Evolutionary conservation across 768 basidiomycete genomes (phyloP).

Genomic region (Russula earlei): DNA sequence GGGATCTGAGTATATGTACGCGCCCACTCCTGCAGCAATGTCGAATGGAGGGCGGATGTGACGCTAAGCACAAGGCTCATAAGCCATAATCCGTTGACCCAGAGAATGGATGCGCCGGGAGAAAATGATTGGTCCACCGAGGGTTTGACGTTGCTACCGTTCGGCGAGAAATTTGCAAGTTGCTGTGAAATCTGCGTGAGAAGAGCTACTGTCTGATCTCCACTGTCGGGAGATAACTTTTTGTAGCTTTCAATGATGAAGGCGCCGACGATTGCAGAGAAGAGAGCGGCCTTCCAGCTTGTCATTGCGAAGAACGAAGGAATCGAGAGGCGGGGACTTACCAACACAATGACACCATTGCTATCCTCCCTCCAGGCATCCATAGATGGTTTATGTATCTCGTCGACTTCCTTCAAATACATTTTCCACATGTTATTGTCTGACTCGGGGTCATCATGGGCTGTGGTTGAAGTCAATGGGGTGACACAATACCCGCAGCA

Average conservation of each 20-base stretch:
- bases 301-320: neutral
- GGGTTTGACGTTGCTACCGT: neutral
- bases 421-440: neutral
- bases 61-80: slow-evolving; percentile 13
- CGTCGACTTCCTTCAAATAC: neutral
- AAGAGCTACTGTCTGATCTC: neutral
- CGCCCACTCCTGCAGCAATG: slow-evolving; percentile 13
- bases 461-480: neutral
- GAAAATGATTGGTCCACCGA: neutral
- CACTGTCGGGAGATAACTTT: neutral
- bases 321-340: neutral
- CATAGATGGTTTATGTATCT: neutral
- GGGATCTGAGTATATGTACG: slow-evolving; percentile 6
- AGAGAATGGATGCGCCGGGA: neutral
- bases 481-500: neutral
- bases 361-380: neutral
- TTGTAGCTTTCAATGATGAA: neutral
- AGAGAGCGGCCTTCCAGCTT: neutral
- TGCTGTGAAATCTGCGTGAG: neutral
- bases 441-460: neutral
- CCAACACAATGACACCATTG: neutral
- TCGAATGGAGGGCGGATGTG: slow-evolving; percentile 7
- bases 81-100: slow-evolving; percentile 12
- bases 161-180: neutral
- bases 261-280: neutral